Conservation (phyloP, 306 rosid species). For the Alnus rubra region DNA sequence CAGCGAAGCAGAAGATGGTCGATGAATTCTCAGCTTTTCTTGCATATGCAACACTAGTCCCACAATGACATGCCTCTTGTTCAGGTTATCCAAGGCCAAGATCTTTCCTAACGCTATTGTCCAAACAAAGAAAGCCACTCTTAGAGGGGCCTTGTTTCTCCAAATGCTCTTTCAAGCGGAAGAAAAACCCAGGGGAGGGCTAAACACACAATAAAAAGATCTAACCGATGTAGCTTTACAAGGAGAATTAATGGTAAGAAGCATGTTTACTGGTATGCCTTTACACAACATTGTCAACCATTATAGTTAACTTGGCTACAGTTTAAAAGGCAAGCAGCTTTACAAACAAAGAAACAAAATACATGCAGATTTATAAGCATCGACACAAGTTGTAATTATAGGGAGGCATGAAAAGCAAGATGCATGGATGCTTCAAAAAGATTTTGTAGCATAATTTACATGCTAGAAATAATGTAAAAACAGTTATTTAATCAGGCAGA, state of each 20-base stretch:
- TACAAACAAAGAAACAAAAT: neutral
- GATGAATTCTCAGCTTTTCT: too few species aligned
- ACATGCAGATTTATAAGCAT: neutral
- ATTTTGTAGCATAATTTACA: conserved; percentile 1
- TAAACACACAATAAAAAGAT: too few species aligned
- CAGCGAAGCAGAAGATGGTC: too few species aligned
- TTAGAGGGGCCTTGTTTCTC: too few species aligned
- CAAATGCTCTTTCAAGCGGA: too few species aligned
- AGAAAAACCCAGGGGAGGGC: too few species aligned
- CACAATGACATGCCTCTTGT: too few species aligned
- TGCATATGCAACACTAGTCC: too few species aligned
- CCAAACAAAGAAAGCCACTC: too few species aligned
- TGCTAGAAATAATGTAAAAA: neutral
- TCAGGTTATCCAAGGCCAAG: too few species aligned
- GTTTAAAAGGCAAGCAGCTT: conserved; percentile 5
- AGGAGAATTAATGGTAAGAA: neutral
- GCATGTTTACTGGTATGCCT: neutral
- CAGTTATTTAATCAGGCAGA: conserved; percentile 10
- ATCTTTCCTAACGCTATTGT: too few species aligned
- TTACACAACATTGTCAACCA: neutral
- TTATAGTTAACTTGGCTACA: neutral
- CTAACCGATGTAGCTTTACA: neutral
- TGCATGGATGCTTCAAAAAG: neutral
- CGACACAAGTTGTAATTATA: neutral
- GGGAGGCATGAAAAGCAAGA: neutral